These are phyloP conservation scores for Xylaria sp. DNA, from an alignment of 2,329 filamentous ascomycete genomes.

Conservation along the genomic window DNA sequence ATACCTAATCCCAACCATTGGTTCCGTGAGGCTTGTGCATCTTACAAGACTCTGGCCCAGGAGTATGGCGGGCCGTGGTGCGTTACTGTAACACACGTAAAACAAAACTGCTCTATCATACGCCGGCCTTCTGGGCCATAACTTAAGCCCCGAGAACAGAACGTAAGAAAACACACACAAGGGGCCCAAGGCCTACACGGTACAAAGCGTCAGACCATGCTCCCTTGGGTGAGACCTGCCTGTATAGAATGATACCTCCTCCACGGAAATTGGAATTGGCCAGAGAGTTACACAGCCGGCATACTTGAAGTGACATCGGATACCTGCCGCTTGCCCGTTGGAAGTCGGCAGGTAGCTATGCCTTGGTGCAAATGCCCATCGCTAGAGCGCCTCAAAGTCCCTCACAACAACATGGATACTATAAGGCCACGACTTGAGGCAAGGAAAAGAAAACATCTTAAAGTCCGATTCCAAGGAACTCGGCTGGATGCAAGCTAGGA, in stretches of 20 bases:
- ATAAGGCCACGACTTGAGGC: neutral
- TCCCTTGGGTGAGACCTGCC: conserved; percentile 12
- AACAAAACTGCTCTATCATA: conserved; percentile 20
- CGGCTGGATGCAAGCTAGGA: neutral
- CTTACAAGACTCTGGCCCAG: conserved; percentile 13
- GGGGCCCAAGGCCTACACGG: neutral
- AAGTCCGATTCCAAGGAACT: conserved; percentile 6
- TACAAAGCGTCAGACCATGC: conserved; percentile 13
- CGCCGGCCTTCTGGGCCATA: conserved; percentile 14
- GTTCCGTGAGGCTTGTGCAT: conserved; percentile 21
- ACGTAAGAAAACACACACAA: neutral
- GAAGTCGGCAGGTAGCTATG: neutral
- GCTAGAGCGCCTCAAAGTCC: neutral
- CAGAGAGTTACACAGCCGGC: conserved; percentile 13
- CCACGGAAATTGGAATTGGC: neutral
- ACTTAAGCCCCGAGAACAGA: conserved; percentile 2
- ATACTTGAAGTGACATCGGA: conserved; percentile 15
- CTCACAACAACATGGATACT: neutral
- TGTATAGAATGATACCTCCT: neutral
- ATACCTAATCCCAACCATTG: conserved; percentile 23
- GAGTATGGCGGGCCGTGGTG: conserved; percentile 12
- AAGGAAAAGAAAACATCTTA: neutral
- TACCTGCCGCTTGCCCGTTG: conserved; percentile 14
- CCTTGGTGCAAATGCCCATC: conserved; percentile 8
- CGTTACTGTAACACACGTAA: conserved; percentile 12